Evolutionary conservation across 768 basidiomycete genomes (phyloP).

Genomic region (Russula brevipes): DNA sequence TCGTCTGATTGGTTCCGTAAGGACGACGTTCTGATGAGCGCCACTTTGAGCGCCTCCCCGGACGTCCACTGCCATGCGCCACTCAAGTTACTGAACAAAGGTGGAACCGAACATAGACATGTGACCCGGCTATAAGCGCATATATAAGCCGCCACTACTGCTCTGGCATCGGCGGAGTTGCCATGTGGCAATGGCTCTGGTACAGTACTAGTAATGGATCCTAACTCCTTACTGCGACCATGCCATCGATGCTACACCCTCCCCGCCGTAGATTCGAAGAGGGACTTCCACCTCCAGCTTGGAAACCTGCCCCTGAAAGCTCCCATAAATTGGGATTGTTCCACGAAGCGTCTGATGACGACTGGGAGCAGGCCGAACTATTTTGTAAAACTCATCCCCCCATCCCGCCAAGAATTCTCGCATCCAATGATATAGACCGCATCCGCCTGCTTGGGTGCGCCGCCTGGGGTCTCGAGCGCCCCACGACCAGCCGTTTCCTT

Average conservation of each 20-base stretch:
- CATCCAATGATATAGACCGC: conserved; percentile 49
- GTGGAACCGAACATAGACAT: too few relatives aligned
- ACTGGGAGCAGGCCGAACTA: conserved; percentile 45
- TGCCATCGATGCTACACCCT: neutral
- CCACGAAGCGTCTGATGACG: conserved; percentile 53
- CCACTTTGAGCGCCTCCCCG: too few relatives aligned
- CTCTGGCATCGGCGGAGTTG: too few relatives aligned
- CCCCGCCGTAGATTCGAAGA: neutral
- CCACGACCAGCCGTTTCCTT: conserved; percentile 39
- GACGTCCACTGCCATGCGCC: too few relatives aligned
- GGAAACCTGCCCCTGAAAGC: conserved; percentile 55
- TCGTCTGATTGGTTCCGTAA: too few relatives aligned
- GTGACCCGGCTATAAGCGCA: too few relatives aligned
- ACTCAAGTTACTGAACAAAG: too few relatives aligned
- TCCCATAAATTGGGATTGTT: conserved; percentile 45
- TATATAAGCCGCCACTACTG: too few relatives aligned
- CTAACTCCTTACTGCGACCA: neutral
- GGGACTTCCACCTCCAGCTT: conserved; percentile 33
- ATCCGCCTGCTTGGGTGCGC: conserved; percentile 44
- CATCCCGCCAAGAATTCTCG: conserved; percentile 42
- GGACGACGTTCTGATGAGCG: too few relatives aligned
- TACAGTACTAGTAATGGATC: too few relatives aligned
- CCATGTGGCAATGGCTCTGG: too few relatives aligned
- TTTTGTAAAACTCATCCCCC: conserved; percentile 45
- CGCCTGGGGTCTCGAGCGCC: conserved; percentile 51